Evolutionary conservation across 1,139 yeast species (phyloP), one percentile per base, ranked within the genome.

Genomic region (Hemisphaericaspora subhashii): DNA sequence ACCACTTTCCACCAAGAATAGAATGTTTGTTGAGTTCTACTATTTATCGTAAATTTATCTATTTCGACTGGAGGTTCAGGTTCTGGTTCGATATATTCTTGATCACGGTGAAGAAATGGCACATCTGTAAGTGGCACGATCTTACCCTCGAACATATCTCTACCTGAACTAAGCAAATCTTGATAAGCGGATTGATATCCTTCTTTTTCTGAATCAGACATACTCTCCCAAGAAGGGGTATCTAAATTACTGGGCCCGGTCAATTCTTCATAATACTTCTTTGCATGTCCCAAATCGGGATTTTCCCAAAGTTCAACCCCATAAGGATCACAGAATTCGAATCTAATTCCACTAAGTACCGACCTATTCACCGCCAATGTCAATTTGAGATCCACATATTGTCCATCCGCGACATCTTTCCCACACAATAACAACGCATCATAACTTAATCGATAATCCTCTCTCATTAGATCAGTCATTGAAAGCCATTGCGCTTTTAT

Each of bases 331-430:
- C n/a, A n/a, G n/a, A 17, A 29, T 12, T 11, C 5, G 12, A 13
- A 29, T 18, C n/a, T 17, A 11, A 29, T 15, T 7, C 32, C 32
- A 17, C 23, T 29, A 18, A 9, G 20, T 5, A 29, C n/a, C n/a
- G 32, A 29, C 9, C 21, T n/a, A 12, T 29, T 17, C 5, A 17
- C 5, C 5, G 6, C n/a, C 15, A 18, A 6, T 3, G 5, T 4
- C n/a, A 29, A 12, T n/a, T 18, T 18, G 18, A 29, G 15, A 29
- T 29, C 32, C 7, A 29, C 23, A n/a, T 17, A 29, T 12, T 29
- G n/a, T 12, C 32, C 32, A n/a, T 29, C 15, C 5, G n/a, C 10
- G 5, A 18, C 32, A 12, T 29, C 32, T 12, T 18, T 5, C 5
- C 32, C 32, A 11, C 15, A 8, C 10, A 3, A 4, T 8, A 29